Evolutionary conservation across 805 yeast genomes (phyloP).

Genomic region (Myxozyma melibiosi): DNA sequence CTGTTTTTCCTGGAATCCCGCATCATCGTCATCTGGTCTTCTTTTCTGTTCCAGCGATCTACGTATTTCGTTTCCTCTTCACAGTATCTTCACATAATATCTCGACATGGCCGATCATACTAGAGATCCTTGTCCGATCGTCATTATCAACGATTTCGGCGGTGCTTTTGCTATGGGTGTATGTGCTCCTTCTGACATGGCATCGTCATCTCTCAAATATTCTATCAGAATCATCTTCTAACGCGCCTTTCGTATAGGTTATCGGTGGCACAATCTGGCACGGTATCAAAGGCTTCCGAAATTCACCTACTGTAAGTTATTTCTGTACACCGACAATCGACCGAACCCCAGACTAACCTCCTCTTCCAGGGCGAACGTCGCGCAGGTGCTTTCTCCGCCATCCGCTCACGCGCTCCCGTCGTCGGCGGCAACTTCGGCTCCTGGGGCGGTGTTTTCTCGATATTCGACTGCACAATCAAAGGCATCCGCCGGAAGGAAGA

Average conservation of each 20-base stretch:
- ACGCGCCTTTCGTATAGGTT: constrained; percentile 40
- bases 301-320: constrained; percentile 66
- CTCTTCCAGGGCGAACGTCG: constrained; percentile 79
- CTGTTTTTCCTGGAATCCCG: too few species aligned
- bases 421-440: constrained; percentile 99
- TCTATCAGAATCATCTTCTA: neutral
- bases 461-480: constrained; percentile 93
- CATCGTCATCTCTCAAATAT: neutral
- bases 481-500: constrained; percentile 97
- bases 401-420: constrained; percentile 96
- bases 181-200: constrained; percentile 26
- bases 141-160: constrained; percentile 94
- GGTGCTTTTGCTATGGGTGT: constrained; percentile 99
- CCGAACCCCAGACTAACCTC: neutral
- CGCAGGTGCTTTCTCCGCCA: constrained; percentile 83
- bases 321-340: neutral
- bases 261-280: constrained; percentile 99
- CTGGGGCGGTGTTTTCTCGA: constrained; percentile 98
- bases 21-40: too few species aligned
- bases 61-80: too few species aligned
- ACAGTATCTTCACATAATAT: too few species aligned
- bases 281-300: constrained; percentile 97
- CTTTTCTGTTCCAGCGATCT: too few species aligned
- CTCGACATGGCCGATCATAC: constrained; percentile 83
- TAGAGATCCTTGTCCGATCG: constrained; percentile 99